Base-by-base conservation (phyloP, 306 rosid genomes). In the Abrus pulchellus region DNA sequence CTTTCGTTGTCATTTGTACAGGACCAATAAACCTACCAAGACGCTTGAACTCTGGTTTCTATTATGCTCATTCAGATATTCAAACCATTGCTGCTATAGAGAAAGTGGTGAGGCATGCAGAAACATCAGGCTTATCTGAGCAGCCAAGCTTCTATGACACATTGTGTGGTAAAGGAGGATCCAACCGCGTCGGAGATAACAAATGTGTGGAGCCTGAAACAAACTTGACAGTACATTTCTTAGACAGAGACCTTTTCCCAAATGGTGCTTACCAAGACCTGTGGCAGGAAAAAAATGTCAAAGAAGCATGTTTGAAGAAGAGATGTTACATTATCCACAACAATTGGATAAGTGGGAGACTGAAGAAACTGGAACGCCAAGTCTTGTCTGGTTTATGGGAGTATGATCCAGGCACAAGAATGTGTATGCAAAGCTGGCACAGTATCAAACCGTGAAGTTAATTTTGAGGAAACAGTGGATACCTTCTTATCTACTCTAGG, bases 21-120 rank as follows among this genome's bases (percentile, higher is more conserved):
- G 96, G 94, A 78, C 91, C 98, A 65, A 87, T 90, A 76, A 95
- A 95, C 86, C 72, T 90, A 53, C 99, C 99, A 2, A 91, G 99
- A 82, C 95, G 99, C 82, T 85, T 95, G 90, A 95, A 95, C 92
- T 95, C 98, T 12, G 98, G 99, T 79, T 93, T 95, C 87, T 95
- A 93, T 79, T 91, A 89, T 86, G 98, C 91, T 81, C 90, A 79
- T 82, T 90, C 96, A 29, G 94, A 93, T 74, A 50, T 30, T 55
- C 82, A 90, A 54, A 95, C 99, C 30, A 87, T 90, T 86, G 84
- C 94, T 55, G 99, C 97, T 34, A 80, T 95, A 83, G 90, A 90
- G 82, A 95, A 89, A 87, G 98, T 95, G 67, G 97, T 93, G 82
- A 90, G 69, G 83, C 96, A 95, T 80, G 98, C 99, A 59, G 92